A percentile compares a stretch with the other conserved stretches of the same genome.
Conservation (phyloP, 2,329 filamentous ascomycete species). For the Alternaria arbusti region DNA sequence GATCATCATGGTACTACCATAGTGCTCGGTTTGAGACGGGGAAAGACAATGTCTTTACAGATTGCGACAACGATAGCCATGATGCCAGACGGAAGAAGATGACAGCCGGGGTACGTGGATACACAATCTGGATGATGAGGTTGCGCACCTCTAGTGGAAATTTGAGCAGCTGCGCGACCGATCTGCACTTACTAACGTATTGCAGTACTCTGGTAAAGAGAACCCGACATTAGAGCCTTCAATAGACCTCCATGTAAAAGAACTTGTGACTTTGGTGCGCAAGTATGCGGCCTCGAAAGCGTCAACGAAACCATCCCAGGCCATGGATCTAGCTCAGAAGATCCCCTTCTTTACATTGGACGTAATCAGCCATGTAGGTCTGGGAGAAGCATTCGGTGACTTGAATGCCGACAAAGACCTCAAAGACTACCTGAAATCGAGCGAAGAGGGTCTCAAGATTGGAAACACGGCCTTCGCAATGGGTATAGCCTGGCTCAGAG, state of each 20-base stretch:
- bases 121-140: neutral
- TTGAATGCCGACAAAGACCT: constrained; percentile 58
- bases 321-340: constrained; percentile 57
- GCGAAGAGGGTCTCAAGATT: constrained; percentile 45
- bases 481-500: constrained; percentile 35
- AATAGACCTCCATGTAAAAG: constrained; percentile 57
- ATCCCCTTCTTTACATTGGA: constrained; percentile 62
- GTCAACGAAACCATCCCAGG: constrained; percentile 34
- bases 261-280: constrained; percentile 58
- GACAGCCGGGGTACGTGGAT: constrained; percentile 53
- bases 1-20: constrained; percentile 46
- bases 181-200: constrained; percentile 7
- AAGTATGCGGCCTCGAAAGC: constrained; percentile 49
- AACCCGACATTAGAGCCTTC: constrained; percentile 58
- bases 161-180: neutral
- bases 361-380: constrained; percentile 61
- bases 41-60: constrained; percentile 62
- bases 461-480: constrained; percentile 36
- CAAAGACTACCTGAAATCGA: constrained; percentile 54
- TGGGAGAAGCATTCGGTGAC: constrained; percentile 61
- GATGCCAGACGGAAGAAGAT: constrained; percentile 54
- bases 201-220: constrained; percentile 62
- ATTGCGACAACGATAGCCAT: constrained; percentile 59
- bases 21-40: constrained; percentile 60
- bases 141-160: neutral